Conservation (phyloP, 352 stramenopile species). For the Globisporangium irregulare region DNA sequence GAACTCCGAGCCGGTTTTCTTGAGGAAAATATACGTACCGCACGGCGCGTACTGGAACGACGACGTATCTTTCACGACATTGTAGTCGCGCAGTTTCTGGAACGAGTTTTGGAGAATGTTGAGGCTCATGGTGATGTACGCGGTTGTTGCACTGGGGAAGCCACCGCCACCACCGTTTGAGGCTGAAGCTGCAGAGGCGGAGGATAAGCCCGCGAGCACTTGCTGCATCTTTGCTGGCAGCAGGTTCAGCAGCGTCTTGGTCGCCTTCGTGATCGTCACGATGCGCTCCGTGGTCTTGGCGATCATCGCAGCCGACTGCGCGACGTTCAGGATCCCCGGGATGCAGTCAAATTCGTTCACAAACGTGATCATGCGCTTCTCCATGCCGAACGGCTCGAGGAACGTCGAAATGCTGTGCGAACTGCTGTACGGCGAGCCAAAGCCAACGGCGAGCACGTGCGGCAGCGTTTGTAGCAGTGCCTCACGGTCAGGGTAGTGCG, state of each 20-base stretch:
- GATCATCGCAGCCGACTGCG: constrained; percentile 69
- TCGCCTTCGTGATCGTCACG: constrained; percentile 79
- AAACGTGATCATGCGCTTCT: constrained; percentile 61
- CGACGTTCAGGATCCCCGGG: constrained; percentile 78
- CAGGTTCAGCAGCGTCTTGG: constrained; percentile 65
- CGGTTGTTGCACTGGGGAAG: constrained; percentile 42
- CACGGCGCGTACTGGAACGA: constrained; percentile 70
- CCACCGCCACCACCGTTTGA: not conserved
- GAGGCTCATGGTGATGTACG: constrained; percentile 79
- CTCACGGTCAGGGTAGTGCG: constrained; percentile 17
- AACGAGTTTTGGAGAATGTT: constrained; percentile 82
- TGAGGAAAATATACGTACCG: constrained; percentile 75
- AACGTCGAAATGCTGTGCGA: constrained; percentile 44
- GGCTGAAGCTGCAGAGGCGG: not conserved
- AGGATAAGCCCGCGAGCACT: constrained; percentile 42
- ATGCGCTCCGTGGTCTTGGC: constrained; percentile 79
- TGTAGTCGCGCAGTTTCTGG: constrained; percentile 70
- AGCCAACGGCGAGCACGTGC: constrained; percentile 64
- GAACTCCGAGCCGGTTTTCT: constrained; percentile 50
- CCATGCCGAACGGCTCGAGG: constrained; percentile 46
- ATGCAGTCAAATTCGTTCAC: constrained; percentile 89
- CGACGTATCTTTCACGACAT: constrained; percentile 73
- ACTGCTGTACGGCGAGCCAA: constrained; percentile 74
- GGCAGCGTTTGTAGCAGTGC: constrained; percentile 34
- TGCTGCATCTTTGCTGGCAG: constrained; percentile 75